Conservation (phyloP, 1,139 yeast genomes). For the Candida albicans region DNA sequence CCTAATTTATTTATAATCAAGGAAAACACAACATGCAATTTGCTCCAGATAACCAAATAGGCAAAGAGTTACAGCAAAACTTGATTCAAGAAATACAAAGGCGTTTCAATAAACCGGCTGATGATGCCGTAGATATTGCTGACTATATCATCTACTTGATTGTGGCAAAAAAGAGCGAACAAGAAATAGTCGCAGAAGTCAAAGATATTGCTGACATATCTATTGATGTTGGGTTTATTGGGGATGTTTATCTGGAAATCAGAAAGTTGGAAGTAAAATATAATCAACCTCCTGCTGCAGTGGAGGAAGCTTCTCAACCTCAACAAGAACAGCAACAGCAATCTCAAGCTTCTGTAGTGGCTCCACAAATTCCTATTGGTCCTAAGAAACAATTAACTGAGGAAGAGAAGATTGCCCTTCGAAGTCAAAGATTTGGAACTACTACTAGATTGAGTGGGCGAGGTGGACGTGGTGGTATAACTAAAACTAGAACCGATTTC, state of each 20-base stretch:
- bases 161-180: conserved; percentile 65
- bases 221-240: conserved; percentile 50
- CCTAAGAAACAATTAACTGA: conserved; percentile 18
- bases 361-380: conserved; percentile 18
- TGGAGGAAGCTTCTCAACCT: conserved; percentile 3
- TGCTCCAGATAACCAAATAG: conserved; percentile 46
- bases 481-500: conserved; percentile 1
- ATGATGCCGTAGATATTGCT: conserved; percentile 77
- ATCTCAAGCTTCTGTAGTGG: conserved; percentile 1
- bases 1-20: background rate
- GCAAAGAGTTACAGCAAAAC: conserved; percentile 35
- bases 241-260: conserved; percentile 57
- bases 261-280: conserved; percentile 18
- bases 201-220: conserved; percentile 64
- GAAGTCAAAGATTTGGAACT: conserved; percentile 15
- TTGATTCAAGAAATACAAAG: conserved; percentile 38
- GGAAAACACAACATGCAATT: conserved; percentile 22
- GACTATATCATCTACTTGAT: conserved; percentile 76
- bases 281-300: conserved; percentile 2
- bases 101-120: conserved; percentile 38
- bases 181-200: conserved; percentile 66
- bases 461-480: conserved; percentile 11
- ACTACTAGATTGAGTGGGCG: background rate
- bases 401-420: conserved; percentile 13
- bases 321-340: conserved; percentile 4